These are phyloP conservation scores for Fusarium brachygibbosum DNA, from an alignment of 2,329 filamentous ascomycete genomes.

Conservation along the genomic window DNA sequence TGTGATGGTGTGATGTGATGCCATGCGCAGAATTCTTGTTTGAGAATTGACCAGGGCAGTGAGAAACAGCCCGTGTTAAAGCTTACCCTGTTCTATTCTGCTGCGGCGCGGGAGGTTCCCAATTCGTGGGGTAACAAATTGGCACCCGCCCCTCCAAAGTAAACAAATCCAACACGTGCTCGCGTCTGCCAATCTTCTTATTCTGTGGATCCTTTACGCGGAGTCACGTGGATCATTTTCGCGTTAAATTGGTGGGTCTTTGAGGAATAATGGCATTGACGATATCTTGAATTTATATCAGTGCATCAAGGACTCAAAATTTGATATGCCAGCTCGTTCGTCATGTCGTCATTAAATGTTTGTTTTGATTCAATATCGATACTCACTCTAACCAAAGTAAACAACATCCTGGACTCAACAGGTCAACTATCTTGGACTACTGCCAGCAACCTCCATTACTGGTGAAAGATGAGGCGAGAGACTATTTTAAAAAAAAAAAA, in stretches of 20 bases:
- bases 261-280: background rate
- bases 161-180: slow-evolving; percentile 46
- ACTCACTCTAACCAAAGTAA: background rate
- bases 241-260: slow-evolving; percentile 1
- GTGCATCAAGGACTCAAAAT: slow-evolving; percentile 1
- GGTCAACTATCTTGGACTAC: background rate
- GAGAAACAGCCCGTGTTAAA: background rate
- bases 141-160: slow-evolving; percentile 39
- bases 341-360: background rate
- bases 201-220: slow-evolving; percentile 27
- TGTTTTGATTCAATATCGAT: background rate
- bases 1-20: slow-evolving; percentile 44
- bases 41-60: slow-evolving; percentile 44
- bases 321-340: background rate
- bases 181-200: slow-evolving; percentile 31
- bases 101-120: slow-evolving; percentile 30
- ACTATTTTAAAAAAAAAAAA: background rate
- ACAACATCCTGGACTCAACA: background rate
- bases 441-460: background rate
- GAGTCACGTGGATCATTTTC: slow-evolving; percentile 39
- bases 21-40: slow-evolving; percentile 47
- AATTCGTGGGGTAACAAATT: slow-evolving; percentile 42
- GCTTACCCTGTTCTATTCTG: slow-evolving; percentile 1
- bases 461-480: background rate
- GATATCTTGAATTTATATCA: background rate